Evolutionary conservation across 2,329 filamentous ascomycete species (phyloP).

Genomic region (Cladophialophora psammophila): DNA sequence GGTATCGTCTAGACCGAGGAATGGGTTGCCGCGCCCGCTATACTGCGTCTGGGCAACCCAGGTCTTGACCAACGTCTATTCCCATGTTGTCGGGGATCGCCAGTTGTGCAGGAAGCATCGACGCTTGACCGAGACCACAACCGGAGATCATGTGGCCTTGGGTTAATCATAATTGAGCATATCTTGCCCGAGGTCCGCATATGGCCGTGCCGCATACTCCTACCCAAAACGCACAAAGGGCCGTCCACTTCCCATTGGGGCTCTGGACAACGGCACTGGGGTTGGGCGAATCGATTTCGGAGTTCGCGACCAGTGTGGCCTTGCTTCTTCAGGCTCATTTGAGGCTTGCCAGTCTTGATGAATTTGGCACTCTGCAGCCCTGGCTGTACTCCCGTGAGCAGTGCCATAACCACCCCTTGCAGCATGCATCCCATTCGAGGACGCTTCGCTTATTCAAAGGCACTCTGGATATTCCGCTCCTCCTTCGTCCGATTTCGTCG

Average conservation of each 20-base stretch:
- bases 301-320: constrained; percentile 1
- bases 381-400: constrained; percentile 6
- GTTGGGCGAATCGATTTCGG: constrained; percentile 7
- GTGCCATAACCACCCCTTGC: constrained; percentile 10
- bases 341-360: not conserved
- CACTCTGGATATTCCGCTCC: constrained; percentile 6
- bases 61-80: not conserved
- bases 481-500: not conserved
- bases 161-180: constrained; percentile 5
- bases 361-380: not conserved
- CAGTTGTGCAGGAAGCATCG: not conserved
- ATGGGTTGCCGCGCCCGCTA: constrained; percentile 6
- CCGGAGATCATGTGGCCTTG: constrained; percentile 1
- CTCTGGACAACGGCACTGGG: not conserved
- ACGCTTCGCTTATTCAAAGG: constrained; percentile 7
- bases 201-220: constrained; percentile 4
- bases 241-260: constrained; percentile 5
- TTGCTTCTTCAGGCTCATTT: constrained; percentile 2
- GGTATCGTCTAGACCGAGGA: constrained; percentile 7
- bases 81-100: constrained; percentile 1
- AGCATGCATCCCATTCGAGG: constrained; percentile 2
- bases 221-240: constrained; percentile 13
- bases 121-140: not conserved
- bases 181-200: not conserved
- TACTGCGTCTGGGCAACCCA: constrained; percentile 7